These are phyloP conservation scores for Macrolepiota albuminosa DNA, from an alignment of 768 basidiomycete genomes.

Conservation along the genomic window DNA sequence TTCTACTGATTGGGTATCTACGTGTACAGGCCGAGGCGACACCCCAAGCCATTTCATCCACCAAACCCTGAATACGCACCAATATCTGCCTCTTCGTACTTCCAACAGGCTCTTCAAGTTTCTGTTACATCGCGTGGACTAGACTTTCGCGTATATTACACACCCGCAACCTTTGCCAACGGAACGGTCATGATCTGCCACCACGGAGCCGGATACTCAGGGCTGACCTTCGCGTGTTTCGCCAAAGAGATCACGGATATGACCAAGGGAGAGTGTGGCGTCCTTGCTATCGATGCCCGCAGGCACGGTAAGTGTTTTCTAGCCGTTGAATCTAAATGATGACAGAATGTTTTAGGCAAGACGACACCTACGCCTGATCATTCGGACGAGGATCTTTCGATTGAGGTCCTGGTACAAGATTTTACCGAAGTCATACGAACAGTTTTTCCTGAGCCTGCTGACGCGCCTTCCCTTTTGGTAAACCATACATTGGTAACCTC, in stretches of 20 bases:
- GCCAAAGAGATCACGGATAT: conserved; percentile 69
- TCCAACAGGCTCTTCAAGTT: conserved; percentile 77
- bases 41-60: conserved; percentile 23
- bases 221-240: conserved; percentile 83
- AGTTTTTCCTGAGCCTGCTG: conserved; percentile 60
- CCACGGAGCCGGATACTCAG: conserved; percentile 93
- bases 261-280: conserved; percentile 70
- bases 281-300: conserved; percentile 78
- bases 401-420: conserved; percentile 70
- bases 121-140: conserved; percentile 55
- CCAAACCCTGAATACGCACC: conserved; percentile 69
- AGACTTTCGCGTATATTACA: conserved; percentile 80
- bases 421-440: conserved; percentile 64
- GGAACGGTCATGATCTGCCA: conserved; percentile 84
- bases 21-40: conserved; percentile 30
- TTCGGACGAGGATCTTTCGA: conserved; percentile 57
- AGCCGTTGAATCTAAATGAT: not conserved
- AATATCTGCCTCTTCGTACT: conserved; percentile 74
- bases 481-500: conserved; percentile 15
- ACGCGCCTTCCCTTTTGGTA: conserved; percentile 74
- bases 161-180: conserved; percentile 51
- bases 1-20: conserved; percentile 8
- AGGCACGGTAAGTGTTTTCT: conserved; percentile 66
- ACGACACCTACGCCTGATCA: conserved; percentile 41
- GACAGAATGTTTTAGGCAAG: conserved; percentile 45